Percentiles rank a stretch among this genome's conserved stretches.
Evolutionary conservation across 805 yeast genomes (phyloP).

Genomic region (Millerozyma miso): DNA sequence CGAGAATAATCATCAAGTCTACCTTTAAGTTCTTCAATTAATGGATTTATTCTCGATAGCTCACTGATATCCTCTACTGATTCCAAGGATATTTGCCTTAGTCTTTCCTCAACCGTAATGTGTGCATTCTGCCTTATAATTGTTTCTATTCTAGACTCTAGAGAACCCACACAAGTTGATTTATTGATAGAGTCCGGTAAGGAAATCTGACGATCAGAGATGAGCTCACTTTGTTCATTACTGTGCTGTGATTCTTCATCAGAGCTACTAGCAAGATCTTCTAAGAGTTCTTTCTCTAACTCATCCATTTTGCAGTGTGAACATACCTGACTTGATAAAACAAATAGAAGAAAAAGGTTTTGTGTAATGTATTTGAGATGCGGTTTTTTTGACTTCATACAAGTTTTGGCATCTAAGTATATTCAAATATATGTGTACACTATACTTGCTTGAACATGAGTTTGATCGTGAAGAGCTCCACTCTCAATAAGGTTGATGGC

Average conservation of each 20-base stretch:
- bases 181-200: conserved; percentile 1
- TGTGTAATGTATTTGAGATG: not conserved
- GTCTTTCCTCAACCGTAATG: conserved; percentile 10
- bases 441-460: no score
- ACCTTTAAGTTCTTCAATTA: conserved; percentile 20
- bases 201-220: not conserved
- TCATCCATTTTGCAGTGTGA: conserved; percentile 18
- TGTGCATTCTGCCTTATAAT: conserved; percentile 7
- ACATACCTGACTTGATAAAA: not conserved
- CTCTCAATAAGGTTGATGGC: conserved; percentile 70
- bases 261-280: conserved; percentile 33
- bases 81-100: conserved; percentile 18
- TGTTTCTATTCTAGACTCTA: conserved; percentile 12
- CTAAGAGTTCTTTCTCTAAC: conserved; percentile 39
- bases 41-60: conserved; percentile 19
- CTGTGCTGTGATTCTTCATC: conserved; percentile 8
- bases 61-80: conserved; percentile 14
- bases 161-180: conserved; percentile 4
- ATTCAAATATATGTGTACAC: no score
- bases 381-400: not conserved
- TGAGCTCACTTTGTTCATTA: not conserved
- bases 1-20: conserved; percentile 18
- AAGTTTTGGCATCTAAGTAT: no score
- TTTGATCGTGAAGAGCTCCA: conserved; percentile 19
- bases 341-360: not conserved